phyloP scores from a whole-genome alignment of 306 rosid genomes.

The Vachellia collinsii region DNA sequence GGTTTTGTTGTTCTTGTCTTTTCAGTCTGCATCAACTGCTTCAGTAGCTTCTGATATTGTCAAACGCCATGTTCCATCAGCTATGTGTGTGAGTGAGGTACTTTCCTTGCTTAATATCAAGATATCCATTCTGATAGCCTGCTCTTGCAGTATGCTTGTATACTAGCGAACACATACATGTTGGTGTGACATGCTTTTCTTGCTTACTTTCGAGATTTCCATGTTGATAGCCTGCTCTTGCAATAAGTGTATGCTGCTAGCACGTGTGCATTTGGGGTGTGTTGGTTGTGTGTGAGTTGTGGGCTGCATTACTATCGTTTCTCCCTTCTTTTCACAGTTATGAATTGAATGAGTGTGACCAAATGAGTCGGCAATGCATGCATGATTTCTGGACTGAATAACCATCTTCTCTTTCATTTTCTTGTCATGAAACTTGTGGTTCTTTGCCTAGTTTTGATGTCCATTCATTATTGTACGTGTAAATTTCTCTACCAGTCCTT shows the following conservation, averaged over 20 bases:
- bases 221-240: neutral
- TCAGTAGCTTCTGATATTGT: conserved; percentile 89
- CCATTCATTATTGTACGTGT: neutral
- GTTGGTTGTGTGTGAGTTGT: neutral
- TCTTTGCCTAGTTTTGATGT: neutral
- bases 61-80: conserved; percentile 79
- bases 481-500: neutral
- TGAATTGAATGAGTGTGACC: neutral
- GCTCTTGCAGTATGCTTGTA: neutral
- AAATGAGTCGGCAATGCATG: neutral
- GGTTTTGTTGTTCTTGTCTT: conserved; percentile 36
- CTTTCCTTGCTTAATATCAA: conserved; percentile 20
- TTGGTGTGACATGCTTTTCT: neutral
- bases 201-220: neutral
- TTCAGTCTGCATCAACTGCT: conserved; percentile 86
- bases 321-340: conserved; percentile 1
- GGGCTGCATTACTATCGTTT: neutral
- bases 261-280: neutral
- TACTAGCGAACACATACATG: neutral
- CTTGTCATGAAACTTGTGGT: neutral
- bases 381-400: neutral
- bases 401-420: neutral
- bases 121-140: conserved; percentile 2
- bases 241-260: neutral
- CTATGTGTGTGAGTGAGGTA: conserved; percentile 98